Conservation (phyloP, 2,329 filamentous ascomycete genomes). For the Talaromyces verruculosus region DNA sequence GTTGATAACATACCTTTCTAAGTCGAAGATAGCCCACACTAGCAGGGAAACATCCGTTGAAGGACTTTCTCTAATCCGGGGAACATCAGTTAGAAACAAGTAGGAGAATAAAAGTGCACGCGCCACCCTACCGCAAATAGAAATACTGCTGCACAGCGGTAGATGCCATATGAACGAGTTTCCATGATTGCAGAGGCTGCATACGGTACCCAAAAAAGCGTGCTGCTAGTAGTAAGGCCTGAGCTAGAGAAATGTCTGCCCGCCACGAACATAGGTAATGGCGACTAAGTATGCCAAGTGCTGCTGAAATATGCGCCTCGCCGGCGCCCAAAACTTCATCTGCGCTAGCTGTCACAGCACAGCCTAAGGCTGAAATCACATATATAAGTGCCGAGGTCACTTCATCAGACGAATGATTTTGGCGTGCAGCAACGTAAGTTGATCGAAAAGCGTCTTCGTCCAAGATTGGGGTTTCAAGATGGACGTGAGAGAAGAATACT, state of each 20-base stretch:
- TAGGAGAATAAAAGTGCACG: too few relatives aligned
- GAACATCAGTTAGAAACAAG: too few relatives aligned
- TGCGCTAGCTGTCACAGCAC: neutral
- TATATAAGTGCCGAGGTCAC: neutral
- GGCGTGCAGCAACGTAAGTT: neutral
- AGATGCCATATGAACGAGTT: too few relatives aligned
- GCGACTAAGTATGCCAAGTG: neutral
- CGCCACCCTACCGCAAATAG: too few relatives aligned
- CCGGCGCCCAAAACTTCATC: neutral
- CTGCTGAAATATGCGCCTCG: neutral
- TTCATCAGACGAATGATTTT: neutral
- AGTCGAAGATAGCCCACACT: too few relatives aligned
- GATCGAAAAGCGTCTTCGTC: neutral
- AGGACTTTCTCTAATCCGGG: too few relatives aligned
- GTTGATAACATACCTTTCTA: too few relatives aligned
- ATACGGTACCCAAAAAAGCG: neutral
- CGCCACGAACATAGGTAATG: neutral
- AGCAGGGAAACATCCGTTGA: too few relatives aligned
- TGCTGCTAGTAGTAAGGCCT: neutral
- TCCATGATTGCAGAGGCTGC: too few relatives aligned
- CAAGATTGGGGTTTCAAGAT: neutral
- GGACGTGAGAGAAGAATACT: neutral
- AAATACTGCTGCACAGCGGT: too few relatives aligned
- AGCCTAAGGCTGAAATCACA: neutral
- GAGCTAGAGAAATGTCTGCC: neutral